Evolutionary conservation across 352 stramenopile genomes (phyloP).

Genomic region (Pythium volutum): DNA sequence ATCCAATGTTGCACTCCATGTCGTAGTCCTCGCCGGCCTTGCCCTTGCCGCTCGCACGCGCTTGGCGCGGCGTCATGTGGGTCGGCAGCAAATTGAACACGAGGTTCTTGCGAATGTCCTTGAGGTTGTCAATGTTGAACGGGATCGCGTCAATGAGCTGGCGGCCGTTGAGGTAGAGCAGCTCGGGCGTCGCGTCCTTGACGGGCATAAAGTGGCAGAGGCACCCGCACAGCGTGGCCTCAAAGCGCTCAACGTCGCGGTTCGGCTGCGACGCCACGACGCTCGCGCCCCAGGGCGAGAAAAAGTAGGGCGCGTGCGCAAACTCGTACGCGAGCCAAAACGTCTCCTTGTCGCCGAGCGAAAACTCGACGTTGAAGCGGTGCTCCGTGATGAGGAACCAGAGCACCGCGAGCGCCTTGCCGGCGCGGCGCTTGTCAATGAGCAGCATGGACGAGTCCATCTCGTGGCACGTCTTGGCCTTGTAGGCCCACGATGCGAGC

Average conservation of each 20-base stretch:
- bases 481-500: conserved; percentile 37
- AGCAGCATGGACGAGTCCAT: conserved; percentile 62
- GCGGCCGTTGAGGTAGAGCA: conserved; percentile 62
- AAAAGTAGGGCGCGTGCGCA: conserved; percentile 52
- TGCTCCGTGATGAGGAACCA: conserved; percentile 68
- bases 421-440: conserved; percentile 17
- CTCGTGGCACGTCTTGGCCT: conserved; percentile 37
- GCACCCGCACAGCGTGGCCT: conserved; percentile 59
- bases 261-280: conserved; percentile 48
- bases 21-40: conserved; percentile 34
- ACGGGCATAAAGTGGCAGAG: conserved; percentile 54
- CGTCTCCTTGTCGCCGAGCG: conserved; percentile 65
- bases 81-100: conserved; percentile 43
- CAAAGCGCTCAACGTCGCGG: conserved; percentile 49
- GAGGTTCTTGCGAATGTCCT: conserved; percentile 25
- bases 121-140: conserved; percentile 32
- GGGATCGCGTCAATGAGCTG: conserved; percentile 48
- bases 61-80: conserved; percentile 46
- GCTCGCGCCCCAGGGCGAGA: conserved; percentile 65
- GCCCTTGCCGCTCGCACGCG: conserved; percentile 15
- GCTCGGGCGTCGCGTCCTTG: conserved; percentile 17
- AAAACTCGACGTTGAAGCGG: conserved; percentile 64
- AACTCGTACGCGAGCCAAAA: conserved; percentile 79
- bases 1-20: conserved; percentile 40
- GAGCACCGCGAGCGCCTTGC: conserved; percentile 41